Evolutionary conservation across 768 basidiomycete genomes (phyloP), one percentile per base, ranked within the genome.

Genomic region (Lentinula sp.): DNA sequence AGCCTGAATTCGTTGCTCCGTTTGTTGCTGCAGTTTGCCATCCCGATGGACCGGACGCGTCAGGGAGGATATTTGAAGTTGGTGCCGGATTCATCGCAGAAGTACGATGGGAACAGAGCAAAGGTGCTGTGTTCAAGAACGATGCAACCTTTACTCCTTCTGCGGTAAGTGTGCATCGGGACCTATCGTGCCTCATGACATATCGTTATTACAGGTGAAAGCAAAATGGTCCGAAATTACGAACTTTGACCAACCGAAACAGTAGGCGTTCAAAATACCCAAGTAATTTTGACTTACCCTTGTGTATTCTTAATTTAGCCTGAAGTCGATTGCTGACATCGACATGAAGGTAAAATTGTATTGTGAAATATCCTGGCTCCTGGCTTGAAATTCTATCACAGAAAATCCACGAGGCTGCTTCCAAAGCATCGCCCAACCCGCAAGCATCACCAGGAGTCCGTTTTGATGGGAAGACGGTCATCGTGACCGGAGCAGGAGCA

Each of bases 401-500:
- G 80, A 79, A 76, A 61, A 81, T 85, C 70, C 81, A 94, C 31
- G 80, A 91, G 66, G 66, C 77, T 51, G 84, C 91, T n/a, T 78
- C 81, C 62, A 78, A 76, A 35, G 73, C 89, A 28, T 77, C 89
- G 2, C 65, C 85, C 0, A 97, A 96, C 70, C 63, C 76, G 28
- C 92, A 93, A 70, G 77, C 84, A 10, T 80, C 82, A 0, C 80
- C 88, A 0, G 78, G 81, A 48, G 86, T 98, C 60, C 84, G 86
- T 7, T 98, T 89, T 70, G 89, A 92, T 62, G 89, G 86, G 15
- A 88, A 98, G 77, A 96, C 94, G 10, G 91, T 91, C 62, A 86
- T 99, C 67, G 82, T 98, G 66, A 98, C 97, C 2, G 97, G 96
- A 42, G 92, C 95, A 6, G 96, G 96, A 45, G 93, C 90, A 31